Percentiles rank a stretch among this genome's conserved stretches.
Evolutionary conservation across 2,329 filamentous ascomycete species (phyloP).

Genomic region (Colletotrichum lentis): DNA sequence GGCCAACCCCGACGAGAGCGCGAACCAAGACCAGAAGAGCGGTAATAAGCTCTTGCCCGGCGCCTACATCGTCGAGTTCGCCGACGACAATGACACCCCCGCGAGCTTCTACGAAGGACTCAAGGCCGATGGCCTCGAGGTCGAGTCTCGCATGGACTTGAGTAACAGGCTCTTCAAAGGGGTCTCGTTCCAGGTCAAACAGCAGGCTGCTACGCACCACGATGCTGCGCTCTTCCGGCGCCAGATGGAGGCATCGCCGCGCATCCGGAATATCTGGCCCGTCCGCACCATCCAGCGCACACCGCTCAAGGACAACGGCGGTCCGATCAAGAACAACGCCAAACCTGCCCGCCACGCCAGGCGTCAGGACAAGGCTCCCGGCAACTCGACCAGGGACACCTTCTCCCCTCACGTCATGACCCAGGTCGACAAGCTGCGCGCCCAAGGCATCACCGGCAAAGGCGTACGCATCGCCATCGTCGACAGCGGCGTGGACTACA

Average conservation of each 20-base stretch:
- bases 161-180: constrained; percentile 43
- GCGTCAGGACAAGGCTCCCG: neutral
- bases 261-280: constrained; percentile 45
- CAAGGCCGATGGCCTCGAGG: constrained; percentile 32
- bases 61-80: constrained; percentile 43
- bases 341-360: constrained; percentile 6
- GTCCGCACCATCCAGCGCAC: constrained; percentile 39
- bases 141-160: constrained; percentile 40
- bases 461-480: constrained; percentile 55
- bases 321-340: constrained; percentile 6
- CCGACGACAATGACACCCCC: constrained; percentile 34
- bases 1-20: neutral
- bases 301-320: constrained; percentile 35
- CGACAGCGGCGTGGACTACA: constrained; percentile 57
- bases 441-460: constrained; percentile 54
- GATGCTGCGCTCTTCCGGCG: constrained; percentile 22
- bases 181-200: constrained; percentile 41
- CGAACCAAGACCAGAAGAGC: neutral
- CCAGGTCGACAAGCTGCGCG: constrained; percentile 53
- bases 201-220: constrained; percentile 42
- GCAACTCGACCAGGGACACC: constrained; percentile 26
- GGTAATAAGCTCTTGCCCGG: constrained; percentile 34
- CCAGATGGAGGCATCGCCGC: constrained; percentile 40
- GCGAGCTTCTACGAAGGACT: constrained; percentile 37
- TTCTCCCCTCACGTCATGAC: constrained; percentile 42